phyloP scores from a whole-genome alignment of 768 basidiomycete species.

The Suillus alpinus region DNA sequence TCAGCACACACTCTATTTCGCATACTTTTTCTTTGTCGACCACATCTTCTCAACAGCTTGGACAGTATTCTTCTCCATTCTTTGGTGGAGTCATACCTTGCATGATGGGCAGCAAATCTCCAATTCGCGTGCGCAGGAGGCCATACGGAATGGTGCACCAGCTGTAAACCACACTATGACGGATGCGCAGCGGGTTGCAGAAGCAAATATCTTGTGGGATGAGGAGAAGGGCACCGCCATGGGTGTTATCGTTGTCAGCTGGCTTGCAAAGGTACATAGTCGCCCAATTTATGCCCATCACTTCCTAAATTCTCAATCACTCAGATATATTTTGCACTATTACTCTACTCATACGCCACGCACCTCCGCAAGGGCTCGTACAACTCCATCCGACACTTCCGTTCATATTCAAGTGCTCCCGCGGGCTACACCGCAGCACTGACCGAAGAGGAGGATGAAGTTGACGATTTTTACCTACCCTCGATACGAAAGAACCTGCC shows the following conservation, averaged over 20 bases:
- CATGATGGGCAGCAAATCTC: constrained; percentile 83
- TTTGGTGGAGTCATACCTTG: constrained; percentile 89
- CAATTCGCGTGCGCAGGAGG: constrained; percentile 87
- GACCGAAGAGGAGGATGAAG: constrained; percentile 59
- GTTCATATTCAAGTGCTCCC: constrained; percentile 16
- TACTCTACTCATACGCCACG: constrained; percentile 90
- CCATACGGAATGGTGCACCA: constrained; percentile 62
- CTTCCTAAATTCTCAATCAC: neutral
- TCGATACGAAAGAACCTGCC: constrained; percentile 47
- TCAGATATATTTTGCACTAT: constrained; percentile 89
- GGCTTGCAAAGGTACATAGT: constrained; percentile 79
- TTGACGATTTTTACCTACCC: constrained; percentile 67
- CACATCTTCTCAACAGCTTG: constrained; percentile 87
- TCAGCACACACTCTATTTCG: constrained; percentile 79
- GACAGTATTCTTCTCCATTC: constrained; percentile 87
- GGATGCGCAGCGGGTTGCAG: constrained; percentile 60
- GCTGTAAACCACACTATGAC: constrained; percentile 53
- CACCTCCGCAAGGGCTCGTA: constrained; percentile 93
- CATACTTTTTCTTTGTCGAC: constrained; percentile 90
- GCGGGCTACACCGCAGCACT: constrained; percentile 26
- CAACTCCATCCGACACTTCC: constrained; percentile 60
- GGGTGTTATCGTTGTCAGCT: constrained; percentile 74
- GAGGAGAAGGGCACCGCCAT: constrained; percentile 84
- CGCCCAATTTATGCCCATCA: neutral
- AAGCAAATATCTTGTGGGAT: constrained; percentile 85